A percentile compares a stretch with the other conserved stretches of the same genome.
Conservation (phyloP, 805 yeast species). For the Metschnikowia vanudenii region DNA sequence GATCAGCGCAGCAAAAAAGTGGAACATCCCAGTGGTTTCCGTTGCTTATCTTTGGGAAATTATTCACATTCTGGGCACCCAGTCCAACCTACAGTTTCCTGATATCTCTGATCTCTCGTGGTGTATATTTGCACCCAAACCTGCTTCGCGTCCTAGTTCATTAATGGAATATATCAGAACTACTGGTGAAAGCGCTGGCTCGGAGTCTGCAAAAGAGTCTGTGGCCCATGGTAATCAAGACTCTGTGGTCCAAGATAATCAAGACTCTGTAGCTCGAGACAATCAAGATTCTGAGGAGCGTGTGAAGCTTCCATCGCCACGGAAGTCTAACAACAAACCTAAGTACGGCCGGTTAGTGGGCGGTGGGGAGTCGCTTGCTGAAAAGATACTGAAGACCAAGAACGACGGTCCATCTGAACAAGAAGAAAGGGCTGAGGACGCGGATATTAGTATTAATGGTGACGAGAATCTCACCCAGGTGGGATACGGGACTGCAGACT, state of each 20-base stretch:
- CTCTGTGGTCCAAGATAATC: too few species aligned
- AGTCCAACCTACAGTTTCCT: constrained; percentile 29
- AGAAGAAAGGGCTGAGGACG: constrained; percentile 1
- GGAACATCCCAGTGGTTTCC: constrained; percentile 60
- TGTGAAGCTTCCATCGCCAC: constrained; percentile 53
- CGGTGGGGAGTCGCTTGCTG: constrained; percentile 19
- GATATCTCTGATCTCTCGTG: constrained; percentile 47
- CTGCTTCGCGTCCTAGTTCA: constrained; percentile 24
- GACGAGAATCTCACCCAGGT: constrained; percentile 17
- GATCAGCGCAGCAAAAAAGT: constrained; percentile 54
- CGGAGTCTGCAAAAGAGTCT: too few species aligned
- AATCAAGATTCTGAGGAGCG: constrained; percentile 12
- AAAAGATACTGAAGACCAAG: constrained; percentile 14
- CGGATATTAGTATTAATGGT: constrained; percentile 9
- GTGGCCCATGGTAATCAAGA: too few species aligned
- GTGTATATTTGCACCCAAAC: constrained; percentile 55
- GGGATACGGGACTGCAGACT: constrained; percentile 19
- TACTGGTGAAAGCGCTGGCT: not conserved
- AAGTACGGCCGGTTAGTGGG: constrained; percentile 51
- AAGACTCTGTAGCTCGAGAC: not conserved
- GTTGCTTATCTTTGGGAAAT: constrained; percentile 54
- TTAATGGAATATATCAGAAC: constrained; percentile 17
- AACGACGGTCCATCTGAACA: constrained; percentile 5
- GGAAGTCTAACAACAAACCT: constrained; percentile 41
- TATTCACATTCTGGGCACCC: constrained; percentile 26